Conservation (phyloP, 2,329 filamentous ascomycete species). For the Huntiella savannae region DNA sequence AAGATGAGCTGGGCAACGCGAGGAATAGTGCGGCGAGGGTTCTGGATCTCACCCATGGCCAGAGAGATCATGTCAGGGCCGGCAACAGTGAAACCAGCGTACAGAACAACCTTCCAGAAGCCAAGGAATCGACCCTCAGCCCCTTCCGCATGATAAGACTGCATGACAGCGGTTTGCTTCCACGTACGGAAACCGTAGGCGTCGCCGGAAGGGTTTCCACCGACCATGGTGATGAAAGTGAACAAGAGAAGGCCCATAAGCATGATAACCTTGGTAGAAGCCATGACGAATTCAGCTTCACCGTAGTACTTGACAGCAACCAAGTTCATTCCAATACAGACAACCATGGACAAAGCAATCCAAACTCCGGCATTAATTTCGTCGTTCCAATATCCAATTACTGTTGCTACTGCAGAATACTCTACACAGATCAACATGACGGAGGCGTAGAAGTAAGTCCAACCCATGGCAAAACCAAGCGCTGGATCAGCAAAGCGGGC, state of each 20-base stretch:
- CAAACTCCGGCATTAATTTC: constrained; percentile 27
- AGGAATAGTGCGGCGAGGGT: constrained; percentile 45
- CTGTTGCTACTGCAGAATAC: constrained; percentile 25
- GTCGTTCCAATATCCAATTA: constrained; percentile 26
- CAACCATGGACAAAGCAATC: constrained; percentile 27
- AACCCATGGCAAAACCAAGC: constrained; percentile 35
- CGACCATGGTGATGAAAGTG: constrained; percentile 50
- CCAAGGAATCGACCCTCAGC: constrained; percentile 42
- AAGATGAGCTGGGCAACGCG: constrained; percentile 55
- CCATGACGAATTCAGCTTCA: constrained; percentile 33
- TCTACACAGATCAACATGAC: constrained; percentile 27
- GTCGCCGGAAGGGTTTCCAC: constrained; percentile 43
- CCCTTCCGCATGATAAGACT: constrained; percentile 23
- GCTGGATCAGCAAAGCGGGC: constrained; percentile 36
- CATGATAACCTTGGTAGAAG: constrained; percentile 32
- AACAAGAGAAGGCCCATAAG: constrained; percentile 37
- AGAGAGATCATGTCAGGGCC: constrained; percentile 48
- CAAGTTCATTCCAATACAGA: constrained; percentile 29
- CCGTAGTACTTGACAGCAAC: constrained; percentile 26
- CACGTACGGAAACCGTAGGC: constrained; percentile 47
- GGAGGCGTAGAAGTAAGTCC: constrained; percentile 31
- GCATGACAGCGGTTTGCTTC: constrained; percentile 19
- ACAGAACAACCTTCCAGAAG: constrained; percentile 36
- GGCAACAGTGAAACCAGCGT: constrained; percentile 48
- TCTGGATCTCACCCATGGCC: constrained; percentile 38